A percentile compares a stretch with the other conserved stretches of the same genome.
These are phyloP conservation scores for Kluyveromyces wickerhamii DNA, from an alignment of 805 yeast genomes.

Conservation along the genomic window DNA sequence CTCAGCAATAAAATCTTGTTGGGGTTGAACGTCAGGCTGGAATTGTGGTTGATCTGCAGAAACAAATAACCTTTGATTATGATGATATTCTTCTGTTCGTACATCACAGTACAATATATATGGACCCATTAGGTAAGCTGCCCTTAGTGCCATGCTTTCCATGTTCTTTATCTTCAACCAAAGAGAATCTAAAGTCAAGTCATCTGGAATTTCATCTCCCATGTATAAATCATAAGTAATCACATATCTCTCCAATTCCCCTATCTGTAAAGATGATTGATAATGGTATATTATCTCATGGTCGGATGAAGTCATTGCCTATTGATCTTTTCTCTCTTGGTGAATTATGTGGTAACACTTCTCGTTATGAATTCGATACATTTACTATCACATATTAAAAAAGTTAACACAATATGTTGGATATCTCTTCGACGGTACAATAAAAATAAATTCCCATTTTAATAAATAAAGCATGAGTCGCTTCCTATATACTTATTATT, in stretches of 20 bases:
- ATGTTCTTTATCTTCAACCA: constrained; percentile 56
- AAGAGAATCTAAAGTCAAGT: constrained; percentile 27
- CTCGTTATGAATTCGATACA: background rate
- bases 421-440: too few relatives aligned
- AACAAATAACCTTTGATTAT: constrained; percentile 42
- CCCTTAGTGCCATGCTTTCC: constrained; percentile 43
- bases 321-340: background rate
- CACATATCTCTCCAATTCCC: constrained; percentile 50
- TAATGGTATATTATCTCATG: constrained; percentile 31
- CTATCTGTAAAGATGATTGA: constrained; percentile 42
- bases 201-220: constrained; percentile 23
- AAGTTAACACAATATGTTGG: too few relatives aligned
- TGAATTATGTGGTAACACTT: constrained; percentile 1
- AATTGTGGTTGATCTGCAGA: constrained; percentile 73
- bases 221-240: constrained; percentile 40
- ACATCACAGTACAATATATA: constrained; percentile 68
- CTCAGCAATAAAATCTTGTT: constrained; percentile 53
- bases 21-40: constrained; percentile 65
- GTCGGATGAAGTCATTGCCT: constrained; percentile 5
- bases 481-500: too few relatives aligned
- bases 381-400: too few relatives aligned
- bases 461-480: too few relatives aligned
- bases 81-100: constrained; percentile 45
- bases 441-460: too few relatives aligned
- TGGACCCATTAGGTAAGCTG: constrained; percentile 73